Evolutionary conservation across 495 filamentous ascomycete species (phyloP).

Genomic region (Podospora anserina): DNA sequence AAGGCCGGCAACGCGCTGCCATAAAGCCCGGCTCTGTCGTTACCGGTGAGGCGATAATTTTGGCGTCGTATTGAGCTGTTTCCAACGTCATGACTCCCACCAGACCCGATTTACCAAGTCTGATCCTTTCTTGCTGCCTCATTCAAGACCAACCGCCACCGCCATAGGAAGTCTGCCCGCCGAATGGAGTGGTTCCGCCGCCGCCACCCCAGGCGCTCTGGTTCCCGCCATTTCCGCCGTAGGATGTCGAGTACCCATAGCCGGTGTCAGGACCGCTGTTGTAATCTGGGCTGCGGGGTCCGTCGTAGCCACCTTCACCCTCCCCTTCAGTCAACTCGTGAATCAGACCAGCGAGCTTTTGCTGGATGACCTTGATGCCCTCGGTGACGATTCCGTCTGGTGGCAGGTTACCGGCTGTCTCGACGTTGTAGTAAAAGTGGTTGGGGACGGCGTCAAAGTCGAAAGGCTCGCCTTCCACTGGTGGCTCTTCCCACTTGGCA

Average conservation of each 20-base stretch:
- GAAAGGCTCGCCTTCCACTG: slow-evolving; percentile 77
- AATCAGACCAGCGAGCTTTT: slow-evolving; percentile 84
- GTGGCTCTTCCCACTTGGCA: slow-evolving; percentile 78
- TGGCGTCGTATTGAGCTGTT: background rate
- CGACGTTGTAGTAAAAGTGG: slow-evolving; percentile 89
- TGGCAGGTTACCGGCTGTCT: slow-evolving; percentile 80
- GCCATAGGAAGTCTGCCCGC: slow-evolving; percentile 38
- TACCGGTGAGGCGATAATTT: background rate
- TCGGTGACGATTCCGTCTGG: slow-evolving; percentile 84
- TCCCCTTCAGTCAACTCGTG: slow-evolving; percentile 61
- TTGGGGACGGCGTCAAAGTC: slow-evolving; percentile 83
- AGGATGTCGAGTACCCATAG: slow-evolving; percentile 73
- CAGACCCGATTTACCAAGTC: background rate
- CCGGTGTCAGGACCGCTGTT: slow-evolving; percentile 52
- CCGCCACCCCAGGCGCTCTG: slow-evolving; percentile 65
- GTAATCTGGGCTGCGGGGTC: slow-evolving; percentile 60
- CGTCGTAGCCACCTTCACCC: slow-evolving; percentile 53
- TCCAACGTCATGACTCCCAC: background rate
- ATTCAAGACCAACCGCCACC: slow-evolving; percentile 28
- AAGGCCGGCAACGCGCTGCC: background rate
- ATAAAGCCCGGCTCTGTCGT: background rate
- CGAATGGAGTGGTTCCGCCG: slow-evolving; percentile 64
- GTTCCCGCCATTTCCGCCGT: slow-evolving; percentile 56
- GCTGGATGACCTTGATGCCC: slow-evolving; percentile 83
- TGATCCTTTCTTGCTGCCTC: background rate